Percentiles rank a stretch among this genome's conserved stretches.
Evolutionary conservation across 805 yeast genomes (phyloP).

Genomic region (Candida montana): DNA sequence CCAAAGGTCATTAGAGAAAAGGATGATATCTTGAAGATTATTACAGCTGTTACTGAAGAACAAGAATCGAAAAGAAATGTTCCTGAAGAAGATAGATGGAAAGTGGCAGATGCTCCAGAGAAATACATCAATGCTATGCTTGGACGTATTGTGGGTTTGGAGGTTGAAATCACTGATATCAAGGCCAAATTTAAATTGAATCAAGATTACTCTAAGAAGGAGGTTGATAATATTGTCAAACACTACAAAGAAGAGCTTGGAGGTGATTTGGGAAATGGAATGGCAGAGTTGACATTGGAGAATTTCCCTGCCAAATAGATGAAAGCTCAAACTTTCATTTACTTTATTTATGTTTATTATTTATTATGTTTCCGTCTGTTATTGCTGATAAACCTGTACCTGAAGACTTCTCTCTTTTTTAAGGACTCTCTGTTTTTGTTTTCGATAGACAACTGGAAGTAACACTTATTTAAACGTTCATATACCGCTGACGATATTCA

Average conservation of each 20-base stretch:
- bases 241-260: conserved; percentile 39
- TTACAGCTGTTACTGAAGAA: conserved; percentile 39
- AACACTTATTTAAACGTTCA: no score
- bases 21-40: conserved; percentile 40
- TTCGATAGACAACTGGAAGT: no score
- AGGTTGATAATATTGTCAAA: conserved; percentile 46
- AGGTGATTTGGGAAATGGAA: conserved; percentile 18
- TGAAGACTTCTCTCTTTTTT: no score
- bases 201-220: conserved; percentile 40
- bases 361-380: neutral
- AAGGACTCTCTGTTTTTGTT: no score
- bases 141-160: conserved; percentile 51
- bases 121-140: conserved; percentile 36
- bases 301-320: neutral
- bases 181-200: conserved; percentile 56
- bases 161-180: conserved; percentile 40
- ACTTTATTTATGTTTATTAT: neutral
- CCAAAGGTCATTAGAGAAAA: conserved; percentile 38
- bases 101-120: conserved; percentile 52
- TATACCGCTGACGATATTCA: no score
- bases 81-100: conserved; percentile 39
- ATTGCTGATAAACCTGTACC: no score
- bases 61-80: conserved; percentile 36
- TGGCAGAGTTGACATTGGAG: conserved; percentile 1
- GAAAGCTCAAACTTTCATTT: neutral